Base-by-base conservation (phyloP, 768 basidiomycete genomes). In the Leccinum barrowsii region DNA sequence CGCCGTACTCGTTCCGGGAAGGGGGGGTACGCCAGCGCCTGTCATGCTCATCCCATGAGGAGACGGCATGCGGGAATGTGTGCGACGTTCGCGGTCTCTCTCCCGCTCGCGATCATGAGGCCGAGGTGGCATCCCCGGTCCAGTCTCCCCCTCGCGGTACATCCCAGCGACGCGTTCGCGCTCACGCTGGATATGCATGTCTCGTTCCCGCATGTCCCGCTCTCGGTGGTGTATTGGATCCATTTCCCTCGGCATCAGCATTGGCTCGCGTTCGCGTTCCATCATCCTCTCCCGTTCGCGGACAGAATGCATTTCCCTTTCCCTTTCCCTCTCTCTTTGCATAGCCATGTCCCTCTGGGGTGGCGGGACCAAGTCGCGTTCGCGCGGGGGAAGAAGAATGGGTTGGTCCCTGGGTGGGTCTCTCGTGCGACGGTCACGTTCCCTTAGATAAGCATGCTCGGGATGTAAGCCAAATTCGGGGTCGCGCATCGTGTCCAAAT, bases 51-150 rank as follows among this genome's bases (percentile, higher is more conserved):
- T 59, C 22, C 57, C 60, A 37, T 62, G 69, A 30, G 70, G 69
- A 11, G 70, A 72, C 7, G 67, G 63, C 15, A 72, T 49, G n/a
- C 70, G 63, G 1, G 70, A 65, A 47, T 63, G 63, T 37, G 62
- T 52, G 24, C 67, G 70, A 21, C 70, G 68, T 55, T 72, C 70
- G 37, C 69, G 69, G n/a, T 70, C 70, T 59, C 66, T 62, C 46
- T 71, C 70, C 49, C 68, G 60, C 24, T 72, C 70, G 52, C 68
- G 68, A n/a, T 72, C 70, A 40, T 60, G 61, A 42, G n/a, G 59
- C 2, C 67, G 65, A 13, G 67, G 66, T 0, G 59, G 65, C n/a
- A 69, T 61, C 2, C 69, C 67, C 0, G 63, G 65, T 49, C 67
- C 69, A 2, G 61, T 59, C 56, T 70, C 69, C 0, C 65, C 67